These are phyloP conservation scores for Malus hybrid DNA, from an alignment of 331 rosid genomes.

Conservation along the genomic window DNA sequence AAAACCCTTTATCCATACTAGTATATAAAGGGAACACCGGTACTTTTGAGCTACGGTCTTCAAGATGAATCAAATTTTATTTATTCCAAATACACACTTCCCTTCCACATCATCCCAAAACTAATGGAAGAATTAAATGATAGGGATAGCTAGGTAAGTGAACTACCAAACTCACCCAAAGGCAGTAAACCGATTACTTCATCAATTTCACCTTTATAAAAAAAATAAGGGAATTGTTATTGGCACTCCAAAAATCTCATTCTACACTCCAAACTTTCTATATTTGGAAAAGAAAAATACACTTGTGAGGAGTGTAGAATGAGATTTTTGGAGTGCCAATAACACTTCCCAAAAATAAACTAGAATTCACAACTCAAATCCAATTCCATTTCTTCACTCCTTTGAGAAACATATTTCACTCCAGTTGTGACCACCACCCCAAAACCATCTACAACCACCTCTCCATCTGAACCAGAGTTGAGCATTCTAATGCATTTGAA, in stretches of 20 bases:
- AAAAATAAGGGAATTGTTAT: too few species aligned
- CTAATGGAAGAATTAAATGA: not conserved
- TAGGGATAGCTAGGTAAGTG: not conserved
- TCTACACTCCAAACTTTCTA: too few species aligned
- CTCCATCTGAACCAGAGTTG: not conserved
- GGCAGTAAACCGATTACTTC: not conserved
- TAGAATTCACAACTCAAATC: not conserved
- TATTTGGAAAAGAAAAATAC: too few species aligned
- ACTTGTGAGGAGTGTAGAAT: too few species aligned
- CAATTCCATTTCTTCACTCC: not conserved
- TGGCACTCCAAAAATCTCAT: too few species aligned
- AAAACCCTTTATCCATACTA: not conserved
- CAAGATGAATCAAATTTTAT: not conserved
- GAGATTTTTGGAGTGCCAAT: too few species aligned
- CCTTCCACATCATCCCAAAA: not conserved
- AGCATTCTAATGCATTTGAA: not conserved
- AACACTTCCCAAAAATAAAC: too few species aligned
- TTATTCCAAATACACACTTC: not conserved
- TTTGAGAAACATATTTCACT: not conserved
- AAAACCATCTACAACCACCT: not conserved
- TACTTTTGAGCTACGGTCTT: not conserved
- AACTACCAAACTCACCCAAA: not conserved
- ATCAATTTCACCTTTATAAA: not conserved
- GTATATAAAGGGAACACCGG: not conserved
- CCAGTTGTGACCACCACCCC: not conserved